phyloP scores from a whole-genome alignment of 75 land plant species.

The Cunninghamia lanceolata region DNA sequence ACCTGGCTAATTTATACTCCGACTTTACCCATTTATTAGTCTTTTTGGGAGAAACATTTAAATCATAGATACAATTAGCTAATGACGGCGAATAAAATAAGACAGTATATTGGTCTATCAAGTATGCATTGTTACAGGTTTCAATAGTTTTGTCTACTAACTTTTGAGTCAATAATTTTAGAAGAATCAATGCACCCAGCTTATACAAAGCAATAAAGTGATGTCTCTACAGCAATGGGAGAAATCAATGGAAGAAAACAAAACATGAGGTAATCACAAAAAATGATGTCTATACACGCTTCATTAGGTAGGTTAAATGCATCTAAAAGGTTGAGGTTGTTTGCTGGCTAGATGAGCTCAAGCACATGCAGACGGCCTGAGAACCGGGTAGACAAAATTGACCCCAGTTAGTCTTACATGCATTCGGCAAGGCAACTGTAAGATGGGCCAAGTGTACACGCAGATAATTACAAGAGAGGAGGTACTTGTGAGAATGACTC shows the following conservation, averaged over 20 bases:
- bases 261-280: background rate
- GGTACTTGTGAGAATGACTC: background rate
- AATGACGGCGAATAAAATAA: background rate
- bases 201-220: background rate
- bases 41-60: background rate
- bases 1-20: background rate
- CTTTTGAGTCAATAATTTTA: background rate
- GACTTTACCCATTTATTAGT: background rate
- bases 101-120: background rate
- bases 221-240: background rate
- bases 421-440: background rate
- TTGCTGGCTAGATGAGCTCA: background rate
- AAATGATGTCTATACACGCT: background rate
- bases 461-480: too few relatives aligned
- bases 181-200: background rate
- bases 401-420: background rate
- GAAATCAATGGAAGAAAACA: background rate
- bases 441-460: background rate
- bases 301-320: background rate
- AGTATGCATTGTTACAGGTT: background rate
- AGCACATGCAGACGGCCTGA: background rate
- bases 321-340: background rate
- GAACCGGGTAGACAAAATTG: background rate
- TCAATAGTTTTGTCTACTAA: background rate
- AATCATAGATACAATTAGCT: background rate